Conservation (phyloP, 108 stramenopile genomes). For the Cyclotella kingstonii region DNA sequence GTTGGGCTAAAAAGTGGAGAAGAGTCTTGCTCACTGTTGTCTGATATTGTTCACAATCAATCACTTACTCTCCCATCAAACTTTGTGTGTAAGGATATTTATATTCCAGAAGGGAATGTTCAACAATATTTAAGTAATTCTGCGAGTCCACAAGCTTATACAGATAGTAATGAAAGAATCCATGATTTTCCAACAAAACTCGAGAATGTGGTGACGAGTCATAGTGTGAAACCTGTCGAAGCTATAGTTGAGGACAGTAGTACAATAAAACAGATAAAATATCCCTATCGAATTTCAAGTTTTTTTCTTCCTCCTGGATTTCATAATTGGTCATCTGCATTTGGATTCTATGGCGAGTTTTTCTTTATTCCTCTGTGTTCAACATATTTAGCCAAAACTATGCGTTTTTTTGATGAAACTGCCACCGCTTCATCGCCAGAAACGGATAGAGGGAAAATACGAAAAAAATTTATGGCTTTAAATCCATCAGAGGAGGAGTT, state of each 20-base stretch:
- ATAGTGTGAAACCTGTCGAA: too few species aligned
- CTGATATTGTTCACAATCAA: too few species aligned
- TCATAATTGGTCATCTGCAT: slow-evolving; percentile 27
- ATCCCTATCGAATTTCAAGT: slow-evolving; percentile 28
- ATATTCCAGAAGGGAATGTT: too few species aligned
- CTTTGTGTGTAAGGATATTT: too few species aligned
- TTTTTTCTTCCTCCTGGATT: slow-evolving; percentile 41
- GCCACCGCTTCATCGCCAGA: not conserved
- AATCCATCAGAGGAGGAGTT: slow-evolving; percentile 45
- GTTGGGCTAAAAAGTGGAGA: too few species aligned
- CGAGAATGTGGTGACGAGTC: too few species aligned
- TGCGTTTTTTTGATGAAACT: not conserved
- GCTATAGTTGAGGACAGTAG: not conserved
- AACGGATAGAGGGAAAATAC: not conserved
- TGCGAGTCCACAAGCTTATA: too few species aligned
- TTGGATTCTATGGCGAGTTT: slow-evolving; percentile 13
- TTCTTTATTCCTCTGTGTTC: slow-evolving; percentile 7
- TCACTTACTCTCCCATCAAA: too few species aligned
- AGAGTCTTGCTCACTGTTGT: too few species aligned
- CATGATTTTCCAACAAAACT: too few species aligned
- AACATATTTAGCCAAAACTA: not conserved
- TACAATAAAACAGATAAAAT: not conserved
- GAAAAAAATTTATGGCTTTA: slow-evolving; percentile 5
- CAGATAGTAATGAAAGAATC: too few species aligned
- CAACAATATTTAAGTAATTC: too few species aligned